Evolutionary conservation across 805 yeast genomes (phyloP).

Genomic region (Sugiyamaella mastotermitis): DNA sequence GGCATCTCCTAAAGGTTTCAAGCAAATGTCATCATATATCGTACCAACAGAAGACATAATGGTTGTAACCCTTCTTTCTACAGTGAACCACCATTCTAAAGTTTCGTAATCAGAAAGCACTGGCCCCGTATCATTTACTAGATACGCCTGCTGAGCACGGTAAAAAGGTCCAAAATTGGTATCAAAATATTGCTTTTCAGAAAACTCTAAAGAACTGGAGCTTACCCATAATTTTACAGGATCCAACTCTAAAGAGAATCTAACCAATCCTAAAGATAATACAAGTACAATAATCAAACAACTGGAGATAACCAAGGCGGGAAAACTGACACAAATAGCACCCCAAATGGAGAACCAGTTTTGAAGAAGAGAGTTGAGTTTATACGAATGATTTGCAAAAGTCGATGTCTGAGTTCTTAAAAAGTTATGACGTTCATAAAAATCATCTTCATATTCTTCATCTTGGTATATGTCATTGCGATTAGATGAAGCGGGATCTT

Average conservation of each 20-base stretch:
- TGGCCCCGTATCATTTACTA: slow-evolving; percentile 62
- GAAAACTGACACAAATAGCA: slow-evolving; percentile 53
- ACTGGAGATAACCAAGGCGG: slow-evolving; percentile 45
- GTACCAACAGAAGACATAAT: slow-evolving; percentile 12
- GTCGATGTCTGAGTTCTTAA: slow-evolving; percentile 2
- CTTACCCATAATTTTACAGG: slow-evolving; percentile 92
- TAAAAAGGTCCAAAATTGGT: slow-evolving; percentile 86
- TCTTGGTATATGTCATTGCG: too few relatives aligned
- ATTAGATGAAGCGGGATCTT: too few relatives aligned
- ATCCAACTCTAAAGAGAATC: slow-evolving; percentile 60
- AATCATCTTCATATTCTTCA: slow-evolving; percentile 29
- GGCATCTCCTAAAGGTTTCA: slow-evolving; percentile 67
- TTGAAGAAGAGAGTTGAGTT: slow-evolving; percentile 45
- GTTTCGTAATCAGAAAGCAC: slow-evolving; percentile 60
- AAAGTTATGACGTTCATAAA: slow-evolving; percentile 12
- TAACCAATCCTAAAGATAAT: slow-evolving; percentile 46
- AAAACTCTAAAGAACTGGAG: slow-evolving; percentile 60
- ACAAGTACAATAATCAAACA: slow-evolving; percentile 38
- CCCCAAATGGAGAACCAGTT: slow-evolving; percentile 47
- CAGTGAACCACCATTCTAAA: slow-evolving; percentile 83
- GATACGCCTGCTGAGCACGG: slow-evolving; percentile 76
- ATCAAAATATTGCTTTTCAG: slow-evolving; percentile 66
- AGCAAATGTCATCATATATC: slow-evolving; percentile 64
- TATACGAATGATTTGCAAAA: slow-evolving; percentile 32
- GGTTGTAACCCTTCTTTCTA: slow-evolving; percentile 48